A percentile compares a stretch with the other conserved stretches of the same genome.
Evolutionary conservation across 345 rosid genomes (phyloP).

Genomic region (Hevea brasiliensis): DNA sequence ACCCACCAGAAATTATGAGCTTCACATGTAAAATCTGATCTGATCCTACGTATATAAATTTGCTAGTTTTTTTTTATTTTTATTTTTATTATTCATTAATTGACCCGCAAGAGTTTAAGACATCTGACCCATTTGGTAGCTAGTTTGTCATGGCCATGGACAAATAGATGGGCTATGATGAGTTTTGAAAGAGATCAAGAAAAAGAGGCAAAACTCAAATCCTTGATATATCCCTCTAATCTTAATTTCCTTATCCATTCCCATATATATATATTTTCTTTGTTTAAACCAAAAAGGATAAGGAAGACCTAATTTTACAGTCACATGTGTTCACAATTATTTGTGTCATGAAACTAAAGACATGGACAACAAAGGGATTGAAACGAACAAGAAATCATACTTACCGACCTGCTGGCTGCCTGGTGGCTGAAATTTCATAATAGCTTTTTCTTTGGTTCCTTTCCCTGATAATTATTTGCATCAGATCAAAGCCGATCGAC

Average conservation of each 20-base stretch:
- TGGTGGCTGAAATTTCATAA: background rate
- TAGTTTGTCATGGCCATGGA: conserved; percentile 17
- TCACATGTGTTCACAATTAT: conserved; percentile 19
- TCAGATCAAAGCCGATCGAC: background rate
- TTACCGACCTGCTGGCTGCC: background rate
- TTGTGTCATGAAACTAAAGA: background rate
- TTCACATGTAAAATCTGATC: conserved; percentile 37
- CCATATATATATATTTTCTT: too few species aligned
- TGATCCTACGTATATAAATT: background rate
- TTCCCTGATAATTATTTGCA: background rate
- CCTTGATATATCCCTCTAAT: too few species aligned
- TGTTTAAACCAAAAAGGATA: background rate
- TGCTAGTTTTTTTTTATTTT: conserved; percentile 15
- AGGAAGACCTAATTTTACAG: conserved; percentile 13
- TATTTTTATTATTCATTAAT: background rate
- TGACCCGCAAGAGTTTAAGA: conserved; percentile 29
- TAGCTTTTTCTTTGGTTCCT: background rate
- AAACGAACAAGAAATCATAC: background rate
- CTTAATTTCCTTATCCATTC: too few species aligned
- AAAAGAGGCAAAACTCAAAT: too few species aligned
- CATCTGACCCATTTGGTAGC: conserved; percentile 28
- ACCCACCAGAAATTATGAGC: conserved; percentile 34
- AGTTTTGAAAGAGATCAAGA: conserved; percentile 8
- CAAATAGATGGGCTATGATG: too few species aligned
- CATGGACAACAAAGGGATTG: background rate